Evolutionary conservation across 148 eudicot species (phyloP), one percentile per base, ranked within the genome.

Genomic region (Euryodendron excelsum): DNA sequence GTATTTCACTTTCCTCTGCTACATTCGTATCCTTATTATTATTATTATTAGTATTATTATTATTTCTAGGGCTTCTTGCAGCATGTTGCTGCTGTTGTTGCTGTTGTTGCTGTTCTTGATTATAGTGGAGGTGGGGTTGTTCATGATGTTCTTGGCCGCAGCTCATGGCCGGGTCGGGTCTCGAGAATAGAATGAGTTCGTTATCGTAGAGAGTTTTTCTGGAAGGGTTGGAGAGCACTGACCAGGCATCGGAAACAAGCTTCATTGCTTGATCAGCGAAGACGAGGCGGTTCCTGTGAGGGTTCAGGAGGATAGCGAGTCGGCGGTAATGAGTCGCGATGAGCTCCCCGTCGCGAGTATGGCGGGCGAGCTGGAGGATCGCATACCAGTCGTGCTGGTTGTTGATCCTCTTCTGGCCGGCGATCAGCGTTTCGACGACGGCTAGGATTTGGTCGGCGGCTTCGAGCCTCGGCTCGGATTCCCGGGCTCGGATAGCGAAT

Each of bases 401-500:
- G 75, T 78, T 80, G 78, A 87, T 83, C 78, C 89, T 88, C 67
- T 86, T 86, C 62, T 94, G 95, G 0, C 90, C 90, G 44, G 92
- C 92, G 45, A 94, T 70, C 3, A 94, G 81, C 0, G 98, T 94
- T 62, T 94, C 98, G 41, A 80, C 89, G 10, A 94, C 87, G 39
- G 98, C 91, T n/a, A 95, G 76, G 47, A 93, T 90, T 58, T 88
- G 97, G 60, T 93, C 94, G 62, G 97, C 85, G 4, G 82, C 53
- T 1, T 76, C 79, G 79, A 88, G 92, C 9, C 84, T 74, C 13
- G 98, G 97, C 90, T 95, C 96, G 45, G 97, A 82, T n/a, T 95
- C 98, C 1, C 89, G 85, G 18, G 94, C 97, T 4, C 97, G 91
- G 83, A 84, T 86, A 72, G 96, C 97, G 76, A 95, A 93, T n/a